Conservation (phyloP, 106 monocot species). For the Allium cepa region DNA sequence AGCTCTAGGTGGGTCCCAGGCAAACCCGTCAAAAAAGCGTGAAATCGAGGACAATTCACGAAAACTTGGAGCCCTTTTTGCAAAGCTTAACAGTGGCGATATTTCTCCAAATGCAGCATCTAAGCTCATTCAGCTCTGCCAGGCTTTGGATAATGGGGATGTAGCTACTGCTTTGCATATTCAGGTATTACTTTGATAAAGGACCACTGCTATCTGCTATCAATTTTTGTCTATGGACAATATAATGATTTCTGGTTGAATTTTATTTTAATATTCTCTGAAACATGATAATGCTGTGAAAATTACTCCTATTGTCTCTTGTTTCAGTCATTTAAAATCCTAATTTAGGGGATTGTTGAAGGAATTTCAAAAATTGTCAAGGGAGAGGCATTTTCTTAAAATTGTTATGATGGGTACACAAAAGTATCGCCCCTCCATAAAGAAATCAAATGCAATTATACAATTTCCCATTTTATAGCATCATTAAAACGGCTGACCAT, state of each 20-base stretch:
- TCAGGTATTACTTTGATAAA: slow-evolving; percentile 46
- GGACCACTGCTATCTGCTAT: not conserved
- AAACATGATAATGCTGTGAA: not conserved
- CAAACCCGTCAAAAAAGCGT: slow-evolving; percentile 73
- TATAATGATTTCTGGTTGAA: not conserved
- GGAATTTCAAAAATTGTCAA: too few species aligned
- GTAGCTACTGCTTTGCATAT: slow-evolving; percentile 75
- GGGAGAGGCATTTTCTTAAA: too few species aligned
- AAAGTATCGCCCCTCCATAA: too few species aligned
- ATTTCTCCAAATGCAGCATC: slow-evolving; percentile 88
- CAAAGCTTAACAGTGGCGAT: slow-evolving; percentile 75
- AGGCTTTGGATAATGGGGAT: slow-evolving; percentile 62
- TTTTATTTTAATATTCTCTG: not conserved
- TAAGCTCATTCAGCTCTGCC: slow-evolving; percentile 80
- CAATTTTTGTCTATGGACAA: not conserved
- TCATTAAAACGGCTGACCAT: too few species aligned
- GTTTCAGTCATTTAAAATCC: too few species aligned
- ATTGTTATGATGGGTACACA: too few species aligned
- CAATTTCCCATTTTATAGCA: too few species aligned
- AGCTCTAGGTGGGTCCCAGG: slow-evolving; percentile 73
- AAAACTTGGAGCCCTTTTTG: slow-evolving; percentile 79
- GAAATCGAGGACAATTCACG: slow-evolving; percentile 95
- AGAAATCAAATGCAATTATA: too few species aligned
- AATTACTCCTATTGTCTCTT: too few species aligned
- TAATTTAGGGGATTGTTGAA: too few species aligned